Evolutionary conservation across 2,329 filamentous ascomycete genomes (phyloP), one percentile per base, ranked within the genome.

Genomic region (Cladosporium austrohemisphaericum): DNA sequence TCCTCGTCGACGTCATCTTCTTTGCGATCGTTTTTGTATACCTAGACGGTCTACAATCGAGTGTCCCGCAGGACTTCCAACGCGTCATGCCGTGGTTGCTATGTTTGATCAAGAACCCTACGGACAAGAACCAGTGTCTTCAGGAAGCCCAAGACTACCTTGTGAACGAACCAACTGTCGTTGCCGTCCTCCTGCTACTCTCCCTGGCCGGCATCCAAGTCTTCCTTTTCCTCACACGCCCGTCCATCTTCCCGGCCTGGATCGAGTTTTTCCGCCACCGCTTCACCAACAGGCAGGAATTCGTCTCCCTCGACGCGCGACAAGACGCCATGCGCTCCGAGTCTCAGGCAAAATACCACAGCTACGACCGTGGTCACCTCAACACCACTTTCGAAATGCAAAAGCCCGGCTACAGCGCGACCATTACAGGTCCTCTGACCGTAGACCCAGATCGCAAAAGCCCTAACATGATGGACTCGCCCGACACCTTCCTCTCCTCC

Each of bases 21-120:
- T 96, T 97, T 69, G 85, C 91, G 2, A 76, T 95, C 37, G 79
- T 95, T 48, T 97, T 97, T 65, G 85, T 97, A 41, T 88, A 88
- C 65, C 80, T 95, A 63, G 87, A 95, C 68, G 85, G 85, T 59
- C 79, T 86, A 18, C 78, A 87, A 10, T 71, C 80, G 7, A 60
- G 71, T 45, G 77, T 79, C 3, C 69, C 78, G 16, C 76, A 78
- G 31, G 76, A 81, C 28, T 62, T 84, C 46, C 53, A 67, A 6
- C 76, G 80, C 20, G 80, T 84, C 2, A 53, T 69, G 28, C 74
- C 77, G 3, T 97, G 88, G 87, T 66, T 94, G 1, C 9, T 65
- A 0, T 98, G 93, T 62, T 75, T 98, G n/a, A 71, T 78, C 1
- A 19, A 60, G 1, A 71, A 72, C 18, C 65, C 71, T 0, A 80